Base-by-base conservation (phyloP, 2,329 filamentous ascomycete species). In the Incumbomyces lentus region DNA sequence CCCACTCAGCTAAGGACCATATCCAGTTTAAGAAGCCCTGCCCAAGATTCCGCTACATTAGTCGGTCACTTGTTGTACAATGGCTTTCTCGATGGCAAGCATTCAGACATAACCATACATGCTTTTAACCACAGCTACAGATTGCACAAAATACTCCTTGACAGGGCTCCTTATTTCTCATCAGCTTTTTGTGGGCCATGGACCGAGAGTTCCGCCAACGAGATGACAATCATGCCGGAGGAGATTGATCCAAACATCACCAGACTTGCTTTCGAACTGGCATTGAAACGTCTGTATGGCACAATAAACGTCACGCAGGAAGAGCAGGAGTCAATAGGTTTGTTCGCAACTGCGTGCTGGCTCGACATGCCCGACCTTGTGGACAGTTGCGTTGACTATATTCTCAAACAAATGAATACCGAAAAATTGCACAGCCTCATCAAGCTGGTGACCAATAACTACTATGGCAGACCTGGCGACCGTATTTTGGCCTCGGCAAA, bases 281-380 rank as follows among this genome's bases (percentile, higher is more conserved):
- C 73, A 1, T 61, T 77, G 32, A 74, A 72, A 51, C 65, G 72
- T 44, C 63, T 77, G 0, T 78, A 78, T 58, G 74, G 74, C 8
- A 70, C 68, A 6, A 64, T 68, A 35, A 66, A 68, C 16, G 59
- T 66, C 3, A 60, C 64, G 17, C 72, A 76, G 49, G 71, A 74
- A 51, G 72, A 76, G 44, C 60, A 61, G 10, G 68, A 75, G 52
- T 71, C 74, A n/a, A 62, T 75, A 30, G 71, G 71, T 11, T 58
- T 78, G 3, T 76, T 78, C 54, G 73, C 74, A 1, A 75, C 72
- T 2, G 73, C 68, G 13, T 76, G 72, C 58, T 78, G 74, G 74
- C 64, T 78, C 17, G 74, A 77, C 51, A 76, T 77, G 72, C 68
- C 72, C 37, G 73, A 76, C 50, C 59, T 77, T 18, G 66, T 77